phyloP scores from a whole-genome alignment of 768 basidiomycete species.

The Phylloporus scabripes region DNA sequence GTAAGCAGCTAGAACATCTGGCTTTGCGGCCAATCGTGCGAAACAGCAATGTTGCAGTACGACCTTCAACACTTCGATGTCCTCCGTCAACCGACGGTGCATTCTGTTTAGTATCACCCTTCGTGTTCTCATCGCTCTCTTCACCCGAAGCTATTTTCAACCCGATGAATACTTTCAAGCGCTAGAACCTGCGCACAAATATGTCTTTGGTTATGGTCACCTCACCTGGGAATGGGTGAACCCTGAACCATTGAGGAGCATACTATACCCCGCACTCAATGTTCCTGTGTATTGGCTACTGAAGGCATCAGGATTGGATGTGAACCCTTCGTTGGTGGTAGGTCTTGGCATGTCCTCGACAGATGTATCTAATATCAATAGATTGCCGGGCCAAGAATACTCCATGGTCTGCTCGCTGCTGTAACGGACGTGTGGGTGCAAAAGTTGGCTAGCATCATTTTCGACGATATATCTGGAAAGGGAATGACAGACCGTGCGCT shows the following conservation, averaged over 20 bases:
- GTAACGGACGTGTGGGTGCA: conserved; percentile 73
- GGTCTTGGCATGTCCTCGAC: conserved; percentile 23
- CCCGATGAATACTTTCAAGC: conserved; percentile 97
- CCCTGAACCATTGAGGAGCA: conserved; percentile 65
- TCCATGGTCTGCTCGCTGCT: conserved; percentile 75
- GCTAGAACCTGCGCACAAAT: conserved; percentile 83
- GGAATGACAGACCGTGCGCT: conserved; percentile 29
- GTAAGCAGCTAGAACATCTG: no score
- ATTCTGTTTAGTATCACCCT: conserved; percentile 38
- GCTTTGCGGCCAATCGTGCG: not conserved
- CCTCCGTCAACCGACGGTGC: not conserved
- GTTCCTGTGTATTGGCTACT: conserved; percentile 72
- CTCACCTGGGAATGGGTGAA: conserved; percentile 95
- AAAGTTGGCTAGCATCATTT: conserved; percentile 49
- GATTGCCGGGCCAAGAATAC: conserved; percentile 67
- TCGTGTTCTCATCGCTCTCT: conserved; percentile 58
- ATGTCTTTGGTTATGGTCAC: conserved; percentile 88
- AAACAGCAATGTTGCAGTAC: not conserved
- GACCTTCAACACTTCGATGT: not conserved
- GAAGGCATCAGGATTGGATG: conserved; percentile 50
- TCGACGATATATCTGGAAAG: conserved; percentile 49
- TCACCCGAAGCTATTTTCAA: conserved; percentile 85
- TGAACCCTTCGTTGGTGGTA: conserved; percentile 53
- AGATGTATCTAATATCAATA: conserved; percentile 26
- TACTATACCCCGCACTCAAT: conserved; percentile 78